A percentile compares a stretch with the other conserved stretches of the same genome.
Conservation (phyloP, 2,329 filamentous ascomycete species). For the Microsporum audouinii region DNA sequence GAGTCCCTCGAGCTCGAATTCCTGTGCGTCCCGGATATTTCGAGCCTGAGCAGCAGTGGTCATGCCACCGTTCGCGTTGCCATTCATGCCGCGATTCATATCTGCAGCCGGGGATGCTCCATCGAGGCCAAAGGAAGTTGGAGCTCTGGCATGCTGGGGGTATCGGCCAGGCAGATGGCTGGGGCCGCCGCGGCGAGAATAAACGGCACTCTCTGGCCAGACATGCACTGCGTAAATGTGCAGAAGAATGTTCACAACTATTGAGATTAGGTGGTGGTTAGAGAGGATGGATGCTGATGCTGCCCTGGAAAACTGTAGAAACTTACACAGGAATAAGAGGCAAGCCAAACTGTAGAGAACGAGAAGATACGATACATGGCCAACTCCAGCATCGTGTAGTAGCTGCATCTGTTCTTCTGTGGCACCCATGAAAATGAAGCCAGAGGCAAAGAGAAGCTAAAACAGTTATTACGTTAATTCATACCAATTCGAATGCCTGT, state of each 20-base stretch:
- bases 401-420: conserved; percentile 92
- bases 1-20: conserved; percentile 84
- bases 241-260: conserved; percentile 72
- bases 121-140: conserved; percentile 4
- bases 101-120: background rate
- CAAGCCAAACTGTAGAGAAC: conserved; percentile 87
- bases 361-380: conserved; percentile 83
- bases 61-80: conserved; percentile 35
- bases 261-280: conserved; percentile 2
- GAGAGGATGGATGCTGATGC: conserved; percentile 7
- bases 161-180: conserved; percentile 7
- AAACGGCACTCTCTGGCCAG: conserved; percentile 32
- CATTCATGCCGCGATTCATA: conserved; percentile 25
- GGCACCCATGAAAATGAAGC: conserved; percentile 94
- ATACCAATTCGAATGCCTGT: conserved; percentile 5
- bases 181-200: conserved; percentile 1
- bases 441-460: conserved; percentile 78
- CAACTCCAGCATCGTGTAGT: conserved; percentile 60
- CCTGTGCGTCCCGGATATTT: conserved; percentile 67
- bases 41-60: conserved; percentile 29
- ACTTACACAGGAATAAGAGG: conserved; percentile 70
- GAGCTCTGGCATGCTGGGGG: background rate
- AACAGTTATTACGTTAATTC: conserved; percentile 5
- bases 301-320: conserved; percentile 3
- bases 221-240: conserved; percentile 63